Conservation (phyloP, 495 filamentous ascomycete species). For the Copromyces sp. region DNA sequence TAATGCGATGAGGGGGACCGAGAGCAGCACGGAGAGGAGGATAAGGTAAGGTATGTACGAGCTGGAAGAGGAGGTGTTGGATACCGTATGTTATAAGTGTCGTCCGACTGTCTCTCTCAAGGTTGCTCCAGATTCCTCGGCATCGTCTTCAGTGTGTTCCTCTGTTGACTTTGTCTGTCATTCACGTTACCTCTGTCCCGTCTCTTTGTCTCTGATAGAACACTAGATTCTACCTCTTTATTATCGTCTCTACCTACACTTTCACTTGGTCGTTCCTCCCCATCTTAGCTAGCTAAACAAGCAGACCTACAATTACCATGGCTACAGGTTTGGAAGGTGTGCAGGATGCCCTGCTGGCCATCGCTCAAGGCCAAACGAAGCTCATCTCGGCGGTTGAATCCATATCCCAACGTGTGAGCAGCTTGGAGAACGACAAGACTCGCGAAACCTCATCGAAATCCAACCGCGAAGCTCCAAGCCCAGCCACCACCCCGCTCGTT, state of each 20-base stretch:
- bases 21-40: neutral
- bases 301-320: slow-evolving; percentile 1
- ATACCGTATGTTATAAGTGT: neutral
- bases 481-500: slow-evolving; percentile 12
- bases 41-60: neutral
- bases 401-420: slow-evolving; percentile 46
- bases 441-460: neutral
- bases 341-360: slow-evolving; percentile 37
- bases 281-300: neutral
- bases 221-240: neutral
- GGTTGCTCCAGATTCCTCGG: neutral
- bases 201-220: neutral
- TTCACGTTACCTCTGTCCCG: neutral
- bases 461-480: neutral
- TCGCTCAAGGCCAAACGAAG: slow-evolving; percentile 47
- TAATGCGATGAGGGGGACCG: neutral
- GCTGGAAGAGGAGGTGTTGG: neutral
- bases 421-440: slow-evolving; percentile 14
- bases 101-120: neutral
- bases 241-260: neutral
- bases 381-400: slow-evolving; percentile 53
- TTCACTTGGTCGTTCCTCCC: neutral
- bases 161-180: neutral
- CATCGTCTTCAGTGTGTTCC: neutral
- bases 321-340: slow-evolving; percentile 37